Evolutionary conservation across 202 grass and related monocot species (phyloP).

Genomic region (Cymbopogon flexuosus): DNA sequence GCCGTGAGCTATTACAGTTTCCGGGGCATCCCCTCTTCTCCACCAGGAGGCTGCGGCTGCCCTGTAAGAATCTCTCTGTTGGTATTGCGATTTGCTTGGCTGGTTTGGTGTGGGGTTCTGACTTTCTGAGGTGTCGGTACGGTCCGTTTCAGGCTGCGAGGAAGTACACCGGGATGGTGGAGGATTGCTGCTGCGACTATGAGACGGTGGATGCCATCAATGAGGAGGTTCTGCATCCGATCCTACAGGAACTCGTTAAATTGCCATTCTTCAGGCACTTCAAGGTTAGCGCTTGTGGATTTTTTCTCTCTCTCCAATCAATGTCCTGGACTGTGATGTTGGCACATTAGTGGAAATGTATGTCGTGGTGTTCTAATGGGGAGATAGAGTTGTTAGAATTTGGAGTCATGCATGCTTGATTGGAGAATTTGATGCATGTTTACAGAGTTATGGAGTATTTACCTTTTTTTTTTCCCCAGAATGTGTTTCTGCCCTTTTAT

Average conservation of each 20-base stretch:
- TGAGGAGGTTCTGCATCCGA: constrained; percentile 71
- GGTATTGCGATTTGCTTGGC: neutral
- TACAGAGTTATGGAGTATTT: neutral
- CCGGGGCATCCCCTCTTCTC: neutral
- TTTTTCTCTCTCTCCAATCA: neutral
- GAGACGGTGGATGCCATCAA: constrained; percentile 87
- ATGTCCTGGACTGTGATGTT: neutral
- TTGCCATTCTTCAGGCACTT: constrained; percentile 96
- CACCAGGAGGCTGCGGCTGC: constrained; percentile 39
- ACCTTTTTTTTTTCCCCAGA: neutral
- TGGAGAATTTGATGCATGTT: neutral
- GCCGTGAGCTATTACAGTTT: constrained; percentile 42
- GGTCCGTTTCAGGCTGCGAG: constrained; percentile 37
- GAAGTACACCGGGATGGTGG: constrained; percentile 83
- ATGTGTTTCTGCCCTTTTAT: neutral
- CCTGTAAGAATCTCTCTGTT: constrained; percentile 29
- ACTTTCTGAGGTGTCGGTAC: neutral
- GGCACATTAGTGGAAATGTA: neutral
- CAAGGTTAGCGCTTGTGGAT: constrained; percentile 46
- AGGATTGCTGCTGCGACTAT: constrained; percentile 94
- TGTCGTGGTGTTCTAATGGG: neutral
- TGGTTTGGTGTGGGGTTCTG: neutral
- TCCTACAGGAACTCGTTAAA: constrained; percentile 74
- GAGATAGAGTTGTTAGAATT: neutral
- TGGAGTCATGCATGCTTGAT: neutral